Base-by-base conservation (phyloP, 768 basidiomycete species). In the Agrocybe pediades region DNA sequence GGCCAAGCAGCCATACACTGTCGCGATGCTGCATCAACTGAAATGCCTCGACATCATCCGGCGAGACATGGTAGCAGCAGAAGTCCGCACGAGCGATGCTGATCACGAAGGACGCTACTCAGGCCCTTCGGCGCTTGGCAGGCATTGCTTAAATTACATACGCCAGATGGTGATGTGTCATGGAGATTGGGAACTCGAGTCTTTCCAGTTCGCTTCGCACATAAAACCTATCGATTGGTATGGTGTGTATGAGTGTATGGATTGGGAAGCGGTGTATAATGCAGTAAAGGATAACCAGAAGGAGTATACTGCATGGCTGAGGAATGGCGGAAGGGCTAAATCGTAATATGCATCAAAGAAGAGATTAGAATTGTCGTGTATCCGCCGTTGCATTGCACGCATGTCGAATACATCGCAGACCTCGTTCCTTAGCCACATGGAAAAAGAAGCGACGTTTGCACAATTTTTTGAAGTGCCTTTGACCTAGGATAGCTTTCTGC, bases 21-120 rank as follows among this genome's bases (percentile, higher is more conserved):
- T 72, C 39, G 67, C 68, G 1, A 68, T 74, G 65, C 63, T 73
- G 40, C 73, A 74, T 53, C 69, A 73, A 46, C 65, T 74, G 15
- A 64, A 66, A 43, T 73, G 72, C 47, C 57, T 74, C 8, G 68
- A 72, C 49, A 63, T 71, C 36, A 58, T 74, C 40, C 66, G 71
- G 53, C 57, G 61, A 47, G 66, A 68, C 53, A 66, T 66, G 51
- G 55, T 66, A n/a, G n/a, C n/a, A n/a, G n/a, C n/a, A n/a, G 58
- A 62, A n/a, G 56, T 49, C 52, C 46, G 40, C 40, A 49, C 39
- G 23, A 56, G 51, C 26, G 25, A 48, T 39, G n/a, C n/a, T n/a
- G n/a, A n/a, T n/a, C n/a, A n/a, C n/a, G n/a, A n/a, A n/a, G n/a
- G n/a, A n/a, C n/a, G n/a, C n/a, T 54, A 57, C 36, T 55, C 55